A percentile compares a stretch with the other conserved stretches of the same genome.
These are phyloP conservation scores for Globisporangium cylindrosporum DNA, from an alignment of 352 stramenopile species.

Conservation along the genomic window DNA sequence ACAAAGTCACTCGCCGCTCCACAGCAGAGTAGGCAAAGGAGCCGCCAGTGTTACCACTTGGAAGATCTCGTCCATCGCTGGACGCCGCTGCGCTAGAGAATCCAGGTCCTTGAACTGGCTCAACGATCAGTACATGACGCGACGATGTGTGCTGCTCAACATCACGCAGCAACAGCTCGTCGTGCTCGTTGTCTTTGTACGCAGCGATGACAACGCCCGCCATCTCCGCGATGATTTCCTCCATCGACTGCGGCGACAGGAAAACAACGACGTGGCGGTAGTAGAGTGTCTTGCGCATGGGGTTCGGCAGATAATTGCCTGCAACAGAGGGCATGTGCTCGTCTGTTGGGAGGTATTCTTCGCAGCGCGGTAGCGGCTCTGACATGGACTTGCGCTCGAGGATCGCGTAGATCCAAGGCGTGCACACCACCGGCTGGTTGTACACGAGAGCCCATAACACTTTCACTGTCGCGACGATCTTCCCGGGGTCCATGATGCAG, in stretches of 20 bases:
- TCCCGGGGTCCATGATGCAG: constrained; percentile 84
- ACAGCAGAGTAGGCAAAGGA: constrained; percentile 23
- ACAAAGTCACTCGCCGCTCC: constrained; percentile 55
- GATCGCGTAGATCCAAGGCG: constrained; percentile 78
- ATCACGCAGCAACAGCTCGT: constrained; percentile 52
- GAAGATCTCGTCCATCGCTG: constrained; percentile 38
- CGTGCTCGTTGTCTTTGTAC: constrained; percentile 49
- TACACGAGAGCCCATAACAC: constrained; percentile 85
- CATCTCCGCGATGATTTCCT: constrained; percentile 75
- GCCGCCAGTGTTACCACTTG: constrained; percentile 1
- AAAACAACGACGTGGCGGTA: constrained; percentile 73
- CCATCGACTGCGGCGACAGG: constrained; percentile 68
- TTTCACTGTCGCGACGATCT: constrained; percentile 81
- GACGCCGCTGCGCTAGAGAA: constrained; percentile 55
- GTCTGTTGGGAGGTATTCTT: constrained; percentile 68
- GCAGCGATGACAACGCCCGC: constrained; percentile 59
- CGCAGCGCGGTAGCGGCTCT: constrained; percentile 69
- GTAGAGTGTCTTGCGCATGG: constrained; percentile 75
- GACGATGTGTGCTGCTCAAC: constrained; percentile 46
- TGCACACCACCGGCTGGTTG: constrained; percentile 81
- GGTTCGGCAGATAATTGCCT: constrained; percentile 71
- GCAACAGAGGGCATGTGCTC: constrained; percentile 51
- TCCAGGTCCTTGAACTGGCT: constrained; percentile 42
- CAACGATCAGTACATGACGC: constrained; percentile 63
- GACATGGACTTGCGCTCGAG: constrained; percentile 69